Conservation (phyloP, 2,329 filamentous ascomycete species). For the Neonectria punicea region DNA sequence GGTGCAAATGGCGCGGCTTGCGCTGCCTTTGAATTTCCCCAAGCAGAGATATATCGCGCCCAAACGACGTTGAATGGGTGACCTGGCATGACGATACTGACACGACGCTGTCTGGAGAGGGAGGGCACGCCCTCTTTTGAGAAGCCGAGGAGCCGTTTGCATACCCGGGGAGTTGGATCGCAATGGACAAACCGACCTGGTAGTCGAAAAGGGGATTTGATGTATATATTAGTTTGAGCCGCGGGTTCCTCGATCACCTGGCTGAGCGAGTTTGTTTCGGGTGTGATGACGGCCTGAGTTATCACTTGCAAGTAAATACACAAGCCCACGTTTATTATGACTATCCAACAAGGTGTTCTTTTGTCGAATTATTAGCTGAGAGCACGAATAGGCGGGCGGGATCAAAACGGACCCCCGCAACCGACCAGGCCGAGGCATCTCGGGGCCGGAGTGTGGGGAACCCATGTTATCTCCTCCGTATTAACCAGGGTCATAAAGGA, state of each 20-base stretch:
- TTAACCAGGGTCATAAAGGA: not conserved
- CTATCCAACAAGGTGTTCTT: not conserved
- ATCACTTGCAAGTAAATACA: not conserved
- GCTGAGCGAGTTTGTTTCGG: conserved; percentile 6
- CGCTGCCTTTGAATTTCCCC: conserved; percentile 85
- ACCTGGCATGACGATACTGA: too few species aligned
- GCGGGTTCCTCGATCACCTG: not conserved
- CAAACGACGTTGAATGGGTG: conserved; percentile 36
- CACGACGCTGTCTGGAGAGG: not conserved
- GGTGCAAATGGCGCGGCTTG: conserved; percentile 73
- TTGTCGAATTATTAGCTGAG: conserved; percentile 8
- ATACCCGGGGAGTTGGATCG: not conserved
- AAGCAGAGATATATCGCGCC: conserved; percentile 59
- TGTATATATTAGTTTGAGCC: conserved; percentile 4
- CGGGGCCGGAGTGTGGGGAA: conserved; percentile 37
- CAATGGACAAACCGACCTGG: not conserved
- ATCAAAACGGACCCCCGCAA: conserved; percentile 13
- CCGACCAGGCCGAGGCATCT: conserved; percentile 37
- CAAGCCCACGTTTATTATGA: not conserved
- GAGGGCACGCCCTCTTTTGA: not conserved
- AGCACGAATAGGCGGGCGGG: not conserved
- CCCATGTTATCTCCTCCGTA: conserved; percentile 10
- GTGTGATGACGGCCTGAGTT: not conserved
- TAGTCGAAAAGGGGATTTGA: not conserved
- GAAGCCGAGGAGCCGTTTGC: not conserved